phyloP scores from a whole-genome alignment of 2,329 filamentous ascomycete genomes.

The Juglanconis oblonga region DNA sequence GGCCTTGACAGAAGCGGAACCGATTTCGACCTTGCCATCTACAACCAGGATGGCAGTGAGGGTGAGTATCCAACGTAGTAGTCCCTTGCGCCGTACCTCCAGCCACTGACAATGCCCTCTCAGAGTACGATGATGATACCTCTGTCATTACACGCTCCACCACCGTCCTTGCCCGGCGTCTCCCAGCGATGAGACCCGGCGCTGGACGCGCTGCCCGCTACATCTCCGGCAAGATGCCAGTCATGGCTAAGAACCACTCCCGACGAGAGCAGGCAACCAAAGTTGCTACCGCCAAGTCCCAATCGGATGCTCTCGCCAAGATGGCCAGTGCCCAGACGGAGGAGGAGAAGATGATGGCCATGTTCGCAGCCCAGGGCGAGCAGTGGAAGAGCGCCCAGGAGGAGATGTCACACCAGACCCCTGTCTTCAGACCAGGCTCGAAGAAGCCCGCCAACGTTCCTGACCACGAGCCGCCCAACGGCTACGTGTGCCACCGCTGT shows the following conservation, averaged over 20 bases:
- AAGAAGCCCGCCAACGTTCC: constrained; percentile 76
- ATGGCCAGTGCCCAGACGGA: constrained; percentile 83
- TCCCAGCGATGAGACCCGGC: constrained; percentile 80
- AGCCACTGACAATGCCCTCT: background rate
- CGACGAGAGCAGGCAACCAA: constrained; percentile 64
- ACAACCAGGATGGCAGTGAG: constrained; percentile 86
- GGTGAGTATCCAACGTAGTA: constrained; percentile 58
- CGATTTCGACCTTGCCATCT: constrained; percentile 94
- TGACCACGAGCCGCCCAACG: constrained; percentile 87
- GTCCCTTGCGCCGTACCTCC: background rate
- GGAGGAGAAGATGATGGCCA: constrained; percentile 88
- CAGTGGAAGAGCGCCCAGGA: constrained; percentile 94
- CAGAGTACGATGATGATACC: constrained; percentile 97
- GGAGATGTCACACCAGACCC: constrained; percentile 77
- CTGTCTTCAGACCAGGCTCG: constrained; percentile 56
- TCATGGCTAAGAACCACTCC: constrained; percentile 77
- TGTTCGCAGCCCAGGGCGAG: constrained; percentile 85
- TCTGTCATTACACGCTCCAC: constrained; percentile 95
- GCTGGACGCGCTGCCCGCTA: constrained; percentile 91
- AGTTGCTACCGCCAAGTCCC: constrained; percentile 46
- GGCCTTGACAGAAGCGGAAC: constrained; percentile 84
- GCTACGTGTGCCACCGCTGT: constrained; percentile 95
- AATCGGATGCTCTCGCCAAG: constrained; percentile 56
- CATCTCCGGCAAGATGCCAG: constrained; percentile 92
- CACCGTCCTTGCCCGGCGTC: constrained; percentile 82